Evolutionary conservation across 2,329 filamentous ascomycete species (phyloP), one percentile per base, ranked within the genome.

Genomic region (Scedosporium boydii): DNA sequence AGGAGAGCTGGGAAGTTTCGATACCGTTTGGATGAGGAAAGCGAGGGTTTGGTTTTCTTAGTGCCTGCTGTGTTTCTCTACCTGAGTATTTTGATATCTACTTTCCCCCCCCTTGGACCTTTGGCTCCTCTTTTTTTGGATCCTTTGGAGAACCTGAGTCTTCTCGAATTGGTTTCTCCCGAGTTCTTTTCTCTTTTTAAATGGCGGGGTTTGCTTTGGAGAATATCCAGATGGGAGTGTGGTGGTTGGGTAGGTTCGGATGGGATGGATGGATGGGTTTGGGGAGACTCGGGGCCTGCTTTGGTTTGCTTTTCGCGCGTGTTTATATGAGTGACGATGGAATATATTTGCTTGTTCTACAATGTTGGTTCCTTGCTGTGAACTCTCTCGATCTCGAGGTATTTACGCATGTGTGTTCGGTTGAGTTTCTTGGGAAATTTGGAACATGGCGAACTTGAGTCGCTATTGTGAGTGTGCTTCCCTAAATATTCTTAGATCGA

Each of bases 321-420:
- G n/a, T 55, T 55, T 27, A 55, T 55, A 55, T 55, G 51, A 55
- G 51, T 55, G 51, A 55, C 51, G 51, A 55, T 55, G 51, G 51
- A 55, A 55, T 55, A 55, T 55, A 55, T 27, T 55, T 23, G 51
- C 23, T 55, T 26, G 34, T 55, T 55, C 18, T 55, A 23, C 23
- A 4, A 55, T 48, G 44, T 12, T 23, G 16, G 10, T 5, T 48
- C 3, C 44, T 48, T 48, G 21, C 44, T 48, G 44, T 21, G 44
- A 14, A 12, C 10, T 38, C 34, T 48, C 44, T 9, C 14, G 44
- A 16, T 48, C 44, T 9, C 14, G 44, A 16, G 1, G 14, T 48
- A 6, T 48, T 48, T 14, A 46, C 12, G 27, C 27, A 29, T 38
- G 2, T 14, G 34, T 14, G 10, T 10, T 38, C 10, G 7, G 29